Conservation (phyloP, 2,329 filamentous ascomycete genomes). For the Clonostachys rhizophaga region DNA sequence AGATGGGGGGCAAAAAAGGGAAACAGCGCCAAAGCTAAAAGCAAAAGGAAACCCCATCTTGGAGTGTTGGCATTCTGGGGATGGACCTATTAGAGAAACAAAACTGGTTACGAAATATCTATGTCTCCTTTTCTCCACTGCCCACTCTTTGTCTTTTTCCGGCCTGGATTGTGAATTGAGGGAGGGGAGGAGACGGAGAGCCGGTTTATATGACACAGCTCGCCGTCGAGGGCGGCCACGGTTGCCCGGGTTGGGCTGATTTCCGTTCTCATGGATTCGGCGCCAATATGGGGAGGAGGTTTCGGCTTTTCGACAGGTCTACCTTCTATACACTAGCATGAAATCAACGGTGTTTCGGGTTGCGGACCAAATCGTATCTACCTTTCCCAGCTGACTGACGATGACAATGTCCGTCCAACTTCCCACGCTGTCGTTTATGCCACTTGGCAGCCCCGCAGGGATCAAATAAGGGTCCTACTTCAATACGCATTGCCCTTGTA, state of each 20-base stretch:
- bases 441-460: too few relatives aligned
- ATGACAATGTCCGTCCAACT: too few relatives aligned
- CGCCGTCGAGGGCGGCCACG: too few relatives aligned
- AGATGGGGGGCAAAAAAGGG: too few relatives aligned
- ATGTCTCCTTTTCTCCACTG: not conserved
- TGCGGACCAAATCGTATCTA: constrained; percentile 23
- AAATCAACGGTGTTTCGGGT: constrained; percentile 36
- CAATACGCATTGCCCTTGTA: too few relatives aligned
- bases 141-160: not conserved
- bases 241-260: not conserved
- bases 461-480: too few relatives aligned
- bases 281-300: constrained; percentile 1
- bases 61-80: too few relatives aligned
- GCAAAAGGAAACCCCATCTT: too few relatives aligned
- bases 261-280: constrained; percentile 1
- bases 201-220: not conserved
- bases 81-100: too few relatives aligned
- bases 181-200: not conserved
- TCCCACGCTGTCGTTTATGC: too few relatives aligned
- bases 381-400: not conserved
- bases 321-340: constrained; percentile 32
- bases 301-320: constrained; percentile 4
- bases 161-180: not conserved
- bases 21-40: too few relatives aligned
- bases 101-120: not conserved